Evolutionary conservation across 2,329 filamentous ascomycete species (phyloP), one percentile per base, ranked within the genome.

Genomic region (Triangularia setosa): DNA sequence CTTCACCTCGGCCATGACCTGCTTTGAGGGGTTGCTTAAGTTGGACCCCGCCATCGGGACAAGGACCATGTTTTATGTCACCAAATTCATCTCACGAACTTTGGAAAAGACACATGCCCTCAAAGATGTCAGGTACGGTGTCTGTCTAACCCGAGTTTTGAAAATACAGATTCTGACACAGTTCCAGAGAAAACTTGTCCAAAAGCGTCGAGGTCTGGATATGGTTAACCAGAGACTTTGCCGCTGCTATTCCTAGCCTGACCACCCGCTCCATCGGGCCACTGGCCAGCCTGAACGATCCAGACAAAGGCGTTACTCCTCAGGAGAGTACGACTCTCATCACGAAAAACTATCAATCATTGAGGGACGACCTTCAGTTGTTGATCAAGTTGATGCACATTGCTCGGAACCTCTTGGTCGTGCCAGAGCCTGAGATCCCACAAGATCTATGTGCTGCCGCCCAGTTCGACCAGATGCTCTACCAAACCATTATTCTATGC

Each of bases 361-460:
- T 89, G 64, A 86, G 87, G 70, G 85, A 88, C 65, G 86, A 89
- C 64, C 75, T 89, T 63, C 83, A 84, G 61, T 83, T 86, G 64
- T 78, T 89, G 61, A 88, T 88, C 78, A 88, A 87, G 76, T 77
- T 89, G 64, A 85, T 89, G 83, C 85, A 88, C 66, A 87, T 89
- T 71, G 85, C 86, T 1, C 78, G 87, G 58, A 89, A 89, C 67
- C 78, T 89, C 65, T 79, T 89, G 24, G 87, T 88, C 28, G 87
- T 87, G 9, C 83, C 84, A 7, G 84, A 88, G 70, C 86, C 87
- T 12, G 84, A 87, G 71, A 84, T 88, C 3, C 85, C 87, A 1
- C 87, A 89, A 72, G 86, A 89, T 69, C 80, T 89, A 7, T 89
- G 86, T 64, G 84, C 86, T 9, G 84, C 85, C 7, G 84, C 88